A percentile compares a stretch with the other conserved stretches of the same genome.
Conservation (phyloP, 2,329 filamentous ascomycete species). For the Talaromyces sp. region DNA sequence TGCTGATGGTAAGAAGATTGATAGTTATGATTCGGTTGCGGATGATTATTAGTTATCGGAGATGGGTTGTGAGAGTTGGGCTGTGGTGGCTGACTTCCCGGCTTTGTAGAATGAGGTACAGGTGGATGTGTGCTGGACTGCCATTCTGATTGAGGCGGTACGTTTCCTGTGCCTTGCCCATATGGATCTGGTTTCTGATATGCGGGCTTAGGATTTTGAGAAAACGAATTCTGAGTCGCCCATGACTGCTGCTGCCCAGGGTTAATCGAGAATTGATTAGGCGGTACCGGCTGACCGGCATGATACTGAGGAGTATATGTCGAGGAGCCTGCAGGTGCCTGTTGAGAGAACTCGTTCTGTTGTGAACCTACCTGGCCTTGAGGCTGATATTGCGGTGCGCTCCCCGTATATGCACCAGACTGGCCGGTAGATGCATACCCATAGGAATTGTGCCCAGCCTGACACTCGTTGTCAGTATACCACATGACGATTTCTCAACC, state of each 20-base stretch:
- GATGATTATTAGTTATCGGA: not conserved
- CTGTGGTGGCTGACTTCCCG: constrained; percentile 3
- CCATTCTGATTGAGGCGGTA: constrained; percentile 14
- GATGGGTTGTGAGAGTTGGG: not conserved
- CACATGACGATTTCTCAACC: too few relatives aligned
- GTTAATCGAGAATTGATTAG: constrained; percentile 5
- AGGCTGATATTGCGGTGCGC: constrained; percentile 20
- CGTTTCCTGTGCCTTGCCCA: not conserved
- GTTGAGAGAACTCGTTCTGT: not conserved
- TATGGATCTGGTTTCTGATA: constrained; percentile 6
- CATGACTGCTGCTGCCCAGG: constrained; percentile 6
- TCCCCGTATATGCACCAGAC: constrained; percentile 18
- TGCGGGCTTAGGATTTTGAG: constrained; percentile 2
- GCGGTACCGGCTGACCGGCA: constrained; percentile 8
- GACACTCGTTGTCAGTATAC: constrained; percentile 3
- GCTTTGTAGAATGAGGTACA: constrained; percentile 18
- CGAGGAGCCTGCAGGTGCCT: not conserved
- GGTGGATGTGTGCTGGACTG: constrained; percentile 15
- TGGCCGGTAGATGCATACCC: constrained; percentile 20
- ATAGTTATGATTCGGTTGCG: not conserved
- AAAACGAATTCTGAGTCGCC: not conserved
- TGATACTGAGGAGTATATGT: constrained; percentile 11
- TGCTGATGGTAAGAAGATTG: constrained; percentile 9
- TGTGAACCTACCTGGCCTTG: constrained; percentile 10
- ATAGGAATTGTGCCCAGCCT: constrained; percentile 20